Evolutionary conservation across 768 basidiomycete species (phyloP).

Genomic region (Boletellus sp.): DNA sequence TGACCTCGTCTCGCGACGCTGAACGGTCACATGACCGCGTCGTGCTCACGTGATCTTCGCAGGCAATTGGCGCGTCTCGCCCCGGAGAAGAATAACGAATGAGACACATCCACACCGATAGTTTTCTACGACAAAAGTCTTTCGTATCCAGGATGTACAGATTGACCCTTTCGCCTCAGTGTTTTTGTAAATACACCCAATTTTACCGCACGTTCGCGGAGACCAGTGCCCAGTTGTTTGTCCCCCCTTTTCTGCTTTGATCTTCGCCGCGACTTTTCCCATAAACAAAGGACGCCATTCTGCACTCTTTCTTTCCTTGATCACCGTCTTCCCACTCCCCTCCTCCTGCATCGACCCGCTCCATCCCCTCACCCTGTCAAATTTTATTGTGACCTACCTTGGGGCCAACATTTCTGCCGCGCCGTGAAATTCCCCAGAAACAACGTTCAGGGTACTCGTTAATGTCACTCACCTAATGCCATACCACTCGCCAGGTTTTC

Average conservation of each 20-base stretch:
- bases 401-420: background rate
- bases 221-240: constrained; percentile 7
- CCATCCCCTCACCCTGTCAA: background rate
- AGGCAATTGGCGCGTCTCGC: constrained; percentile 2
- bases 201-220: background rate
- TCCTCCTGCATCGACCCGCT: background rate
- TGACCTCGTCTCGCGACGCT: constrained; percentile 9
- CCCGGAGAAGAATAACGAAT: constrained; percentile 10
- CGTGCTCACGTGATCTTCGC: constrained; percentile 11
- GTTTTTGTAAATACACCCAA: background rate
- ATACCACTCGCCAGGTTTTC: background rate
- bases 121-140: background rate
- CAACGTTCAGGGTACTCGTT: background rate
- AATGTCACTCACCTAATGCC: constrained; percentile 7
- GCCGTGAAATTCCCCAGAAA: background rate
- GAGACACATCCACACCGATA: constrained; percentile 10
- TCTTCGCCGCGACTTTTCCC: constrained; percentile 3
- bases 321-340: background rate
- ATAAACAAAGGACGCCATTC: constrained; percentile 11
- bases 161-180: background rate
- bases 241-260: constrained; percentile 8
- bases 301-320: background rate
- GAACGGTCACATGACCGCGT: constrained; percentile 20
- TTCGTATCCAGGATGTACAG: background rate
- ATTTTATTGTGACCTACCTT: background rate